Conservation (phyloP, 2,329 filamentous ascomycete genomes). For the Falciphora oryzae region DNA sequence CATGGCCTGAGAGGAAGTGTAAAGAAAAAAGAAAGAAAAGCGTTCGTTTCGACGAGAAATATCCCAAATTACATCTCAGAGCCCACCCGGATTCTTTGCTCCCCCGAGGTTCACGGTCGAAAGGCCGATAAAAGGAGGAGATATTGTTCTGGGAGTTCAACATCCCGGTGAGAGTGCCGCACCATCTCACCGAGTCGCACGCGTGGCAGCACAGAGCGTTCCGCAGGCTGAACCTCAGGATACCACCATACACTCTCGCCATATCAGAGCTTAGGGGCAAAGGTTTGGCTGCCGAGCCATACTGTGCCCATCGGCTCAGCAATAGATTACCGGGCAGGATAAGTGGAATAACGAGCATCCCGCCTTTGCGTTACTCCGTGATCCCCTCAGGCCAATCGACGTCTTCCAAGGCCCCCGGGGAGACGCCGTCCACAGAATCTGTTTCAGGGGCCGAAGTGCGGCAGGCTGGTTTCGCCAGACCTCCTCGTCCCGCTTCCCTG, state of each 20-base stretch:
- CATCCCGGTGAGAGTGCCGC: background rate
- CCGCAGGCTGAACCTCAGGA: background rate
- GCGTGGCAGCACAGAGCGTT: background rate
- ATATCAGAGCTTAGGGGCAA: background rate
- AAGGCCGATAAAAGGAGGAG: no score
- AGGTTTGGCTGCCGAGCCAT: background rate
- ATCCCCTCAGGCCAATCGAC: background rate
- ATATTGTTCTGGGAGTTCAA: background rate
- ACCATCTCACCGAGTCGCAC: background rate
- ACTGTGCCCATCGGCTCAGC: background rate
- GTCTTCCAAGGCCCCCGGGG: background rate
- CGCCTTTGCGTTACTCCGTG: background rate
- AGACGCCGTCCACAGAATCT: background rate
- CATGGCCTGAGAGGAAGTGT: no score
- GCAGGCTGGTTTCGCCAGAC: background rate
- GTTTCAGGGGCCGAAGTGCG: background rate
- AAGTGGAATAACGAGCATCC: no score
- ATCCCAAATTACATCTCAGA: no score
- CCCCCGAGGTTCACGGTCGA: no score
- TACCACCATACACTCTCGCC: background rate
- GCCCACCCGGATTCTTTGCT: background rate
- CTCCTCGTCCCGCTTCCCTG: background rate
- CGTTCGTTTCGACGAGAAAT: no score
- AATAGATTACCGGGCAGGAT: background rate
- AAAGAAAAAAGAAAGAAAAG: no score